Evolutionary conservation across 805 yeast species (phyloP).

Genomic region (Blastobotrys americana): DNA sequence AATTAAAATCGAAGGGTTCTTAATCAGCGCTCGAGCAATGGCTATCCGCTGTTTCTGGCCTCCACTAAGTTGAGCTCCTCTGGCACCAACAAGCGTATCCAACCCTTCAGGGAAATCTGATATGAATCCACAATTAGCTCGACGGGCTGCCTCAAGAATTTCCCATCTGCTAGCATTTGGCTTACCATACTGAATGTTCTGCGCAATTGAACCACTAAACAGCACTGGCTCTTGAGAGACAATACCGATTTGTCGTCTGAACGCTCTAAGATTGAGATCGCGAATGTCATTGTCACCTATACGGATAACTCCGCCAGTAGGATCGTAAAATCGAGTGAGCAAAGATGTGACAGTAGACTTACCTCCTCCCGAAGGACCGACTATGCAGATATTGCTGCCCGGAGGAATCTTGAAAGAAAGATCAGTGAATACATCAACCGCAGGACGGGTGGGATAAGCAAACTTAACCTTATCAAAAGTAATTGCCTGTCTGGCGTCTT

Average conservation of each 20-base stretch:
- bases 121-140: slow-evolving; percentile 75
- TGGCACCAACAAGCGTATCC: slow-evolving; percentile 77
- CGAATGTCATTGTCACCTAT: slow-evolving; percentile 60
- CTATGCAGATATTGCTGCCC: slow-evolving; percentile 88
- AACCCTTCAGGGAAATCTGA: slow-evolving; percentile 71
- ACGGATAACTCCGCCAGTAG: slow-evolving; percentile 51
- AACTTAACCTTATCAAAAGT: slow-evolving; percentile 58
- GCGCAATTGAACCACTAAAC: slow-evolving; percentile 77
- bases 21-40: slow-evolving; percentile 75
- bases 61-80: slow-evolving; percentile 85
- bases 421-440: slow-evolving; percentile 55
- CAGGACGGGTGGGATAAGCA: slow-evolving; percentile 77
- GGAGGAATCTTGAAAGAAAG: slow-evolving; percentile 55
- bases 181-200: slow-evolving; percentile 73
- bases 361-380: slow-evolving; percentile 97
- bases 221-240: slow-evolving; percentile 91
- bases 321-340: slow-evolving; percentile 77
- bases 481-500: slow-evolving; percentile 37
- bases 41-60: slow-evolving; percentile 95
- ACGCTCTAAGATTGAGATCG: slow-evolving; percentile 61
- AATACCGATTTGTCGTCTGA: slow-evolving; percentile 71
- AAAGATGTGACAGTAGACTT: slow-evolving; percentile 82
- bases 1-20: slow-evolving; percentile 71
- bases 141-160: slow-evolving; percentile 52
- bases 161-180: slow-evolving; percentile 51